Evolutionary conservation across 2,329 filamentous ascomycete genomes (phyloP).

Genomic region (Colletotrichum sp.): DNA sequence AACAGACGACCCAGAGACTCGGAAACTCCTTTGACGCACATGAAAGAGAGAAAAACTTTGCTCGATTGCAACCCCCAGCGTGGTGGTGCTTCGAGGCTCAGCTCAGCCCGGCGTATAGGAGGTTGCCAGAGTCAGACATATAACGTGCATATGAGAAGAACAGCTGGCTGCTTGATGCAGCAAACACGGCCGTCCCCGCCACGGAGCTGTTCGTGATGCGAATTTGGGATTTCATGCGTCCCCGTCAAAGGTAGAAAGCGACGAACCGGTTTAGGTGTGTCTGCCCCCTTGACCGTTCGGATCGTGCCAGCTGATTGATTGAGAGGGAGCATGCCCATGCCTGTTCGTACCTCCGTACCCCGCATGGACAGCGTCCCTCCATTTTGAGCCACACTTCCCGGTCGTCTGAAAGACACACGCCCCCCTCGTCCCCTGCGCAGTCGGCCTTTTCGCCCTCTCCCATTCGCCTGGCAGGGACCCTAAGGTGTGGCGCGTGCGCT

Average conservation of each 20-base stretch:
- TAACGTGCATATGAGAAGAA: not conserved
- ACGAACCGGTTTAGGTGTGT: not conserved
- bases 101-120: not conserved
- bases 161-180: not conserved
- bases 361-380: constrained; percentile 2
- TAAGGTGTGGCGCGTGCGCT: constrained; percentile 14
- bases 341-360: not conserved
- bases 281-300: not conserved
- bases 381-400: not conserved
- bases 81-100: not conserved
- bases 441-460: not conserved
- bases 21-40: not conserved
- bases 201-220: not conserved
- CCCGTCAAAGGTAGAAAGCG: not conserved
- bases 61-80: not conserved
- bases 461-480: constrained; percentile 10
- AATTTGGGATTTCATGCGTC: constrained; percentile 3
- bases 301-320: not conserved
- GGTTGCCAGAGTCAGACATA: not conserved
- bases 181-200: not conserved
- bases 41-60: not conserved
- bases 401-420: not conserved
- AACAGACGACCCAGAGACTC: not conserved
- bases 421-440: not conserved
- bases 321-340: constrained; percentile 2